Conservation (phyloP, 441 rosid genomes). For the Aquilaria agallochum region DNA sequence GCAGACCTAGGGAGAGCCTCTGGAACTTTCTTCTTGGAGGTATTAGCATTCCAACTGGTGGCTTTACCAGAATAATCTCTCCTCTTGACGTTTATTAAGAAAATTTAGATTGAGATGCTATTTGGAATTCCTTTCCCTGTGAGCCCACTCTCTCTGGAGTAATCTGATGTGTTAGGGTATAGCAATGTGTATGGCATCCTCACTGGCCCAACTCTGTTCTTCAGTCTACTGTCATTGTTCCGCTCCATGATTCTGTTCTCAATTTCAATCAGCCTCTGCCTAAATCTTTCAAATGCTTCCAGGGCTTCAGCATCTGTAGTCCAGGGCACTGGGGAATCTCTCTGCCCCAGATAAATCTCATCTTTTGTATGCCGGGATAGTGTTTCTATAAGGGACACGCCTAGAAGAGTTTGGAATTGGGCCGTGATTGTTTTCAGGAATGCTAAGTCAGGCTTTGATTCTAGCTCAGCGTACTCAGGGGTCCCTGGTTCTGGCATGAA, state of each 20-base stretch:
- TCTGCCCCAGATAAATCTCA: conserved; percentile 80
- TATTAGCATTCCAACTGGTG: neutral
- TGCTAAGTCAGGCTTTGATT: conserved; percentile 40
- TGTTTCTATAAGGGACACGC: conserved; percentile 71
- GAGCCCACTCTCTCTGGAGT: conserved; percentile 59
- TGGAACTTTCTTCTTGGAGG: neutral
- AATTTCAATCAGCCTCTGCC: conserved; percentile 42
- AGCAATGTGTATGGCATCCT: conserved; percentile 71
- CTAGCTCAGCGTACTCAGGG: conserved; percentile 53
- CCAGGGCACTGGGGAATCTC: conserved; percentile 55
- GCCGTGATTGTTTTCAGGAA: conserved; percentile 80
- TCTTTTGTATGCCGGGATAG: conserved; percentile 76
- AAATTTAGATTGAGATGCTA: conserved; percentile 58
- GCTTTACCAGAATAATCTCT: neutral
- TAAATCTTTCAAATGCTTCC: conserved; percentile 55
- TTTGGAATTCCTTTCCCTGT: conserved; percentile 89
- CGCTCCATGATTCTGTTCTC: conserved; percentile 45
- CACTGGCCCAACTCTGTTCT: conserved; percentile 77
- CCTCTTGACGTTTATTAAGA: neutral
- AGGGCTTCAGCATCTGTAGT: conserved; percentile 59
- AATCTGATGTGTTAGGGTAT: conserved; percentile 58
- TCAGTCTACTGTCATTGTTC: conserved; percentile 52
- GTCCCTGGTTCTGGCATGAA: conserved; percentile 92
- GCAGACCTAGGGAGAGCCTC: no score
- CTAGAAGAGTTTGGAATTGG: conserved; percentile 70